Evolutionary conservation across 352 stramenopile species (phyloP).

Genomic region (Phytophthora aleatoria): DNA sequence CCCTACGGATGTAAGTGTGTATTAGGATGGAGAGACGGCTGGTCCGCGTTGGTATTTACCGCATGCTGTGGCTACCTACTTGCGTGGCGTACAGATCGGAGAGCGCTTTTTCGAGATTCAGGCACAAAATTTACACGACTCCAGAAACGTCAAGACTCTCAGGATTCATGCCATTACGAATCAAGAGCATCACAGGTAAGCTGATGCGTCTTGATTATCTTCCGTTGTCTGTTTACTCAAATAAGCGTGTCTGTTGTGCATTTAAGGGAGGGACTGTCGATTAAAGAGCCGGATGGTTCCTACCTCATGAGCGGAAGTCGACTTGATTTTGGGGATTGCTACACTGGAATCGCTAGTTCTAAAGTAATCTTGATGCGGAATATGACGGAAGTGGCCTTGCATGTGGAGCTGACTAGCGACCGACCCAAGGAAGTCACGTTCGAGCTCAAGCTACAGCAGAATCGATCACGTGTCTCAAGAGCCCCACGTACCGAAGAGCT

Average conservation of each 20-base stretch:
- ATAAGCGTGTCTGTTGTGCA: not conserved
- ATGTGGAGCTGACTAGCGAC: conserved; percentile 88
- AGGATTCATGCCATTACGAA: conserved; percentile 88
- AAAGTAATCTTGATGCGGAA: conserved; percentile 87
- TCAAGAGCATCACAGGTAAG: conserved; percentile 87
- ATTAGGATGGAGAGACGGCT: not conserved
- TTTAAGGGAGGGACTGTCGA: conserved; percentile 83
- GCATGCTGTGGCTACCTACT: conserved; percentile 13
- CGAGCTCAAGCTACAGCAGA: conserved; percentile 84
- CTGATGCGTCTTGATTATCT: not conserved
- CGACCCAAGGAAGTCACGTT: conserved; percentile 89
- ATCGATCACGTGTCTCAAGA: conserved; percentile 66
- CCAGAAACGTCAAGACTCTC: conserved; percentile 86
- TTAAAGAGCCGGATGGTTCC: conserved; percentile 83
- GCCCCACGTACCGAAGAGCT: conserved; percentile 63
- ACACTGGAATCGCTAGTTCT: conserved; percentile 80
- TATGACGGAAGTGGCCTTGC: conserved; percentile 80
- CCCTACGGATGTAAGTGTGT: conserved; percentile 61
- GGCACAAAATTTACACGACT: conserved; percentile 86
- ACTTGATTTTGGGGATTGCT: conserved; percentile 90
- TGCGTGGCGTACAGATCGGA: conserved; percentile 54
- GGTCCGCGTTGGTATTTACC: conserved; percentile 15
- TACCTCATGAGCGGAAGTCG: conserved; percentile 89
- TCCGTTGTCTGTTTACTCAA: not conserved
- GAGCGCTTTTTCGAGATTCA: conserved; percentile 89